Evolutionary conservation across 441 rosid genomes (phyloP), one percentile per base, ranked within the genome.

Genomic region (Jatropha multifida): DNA sequence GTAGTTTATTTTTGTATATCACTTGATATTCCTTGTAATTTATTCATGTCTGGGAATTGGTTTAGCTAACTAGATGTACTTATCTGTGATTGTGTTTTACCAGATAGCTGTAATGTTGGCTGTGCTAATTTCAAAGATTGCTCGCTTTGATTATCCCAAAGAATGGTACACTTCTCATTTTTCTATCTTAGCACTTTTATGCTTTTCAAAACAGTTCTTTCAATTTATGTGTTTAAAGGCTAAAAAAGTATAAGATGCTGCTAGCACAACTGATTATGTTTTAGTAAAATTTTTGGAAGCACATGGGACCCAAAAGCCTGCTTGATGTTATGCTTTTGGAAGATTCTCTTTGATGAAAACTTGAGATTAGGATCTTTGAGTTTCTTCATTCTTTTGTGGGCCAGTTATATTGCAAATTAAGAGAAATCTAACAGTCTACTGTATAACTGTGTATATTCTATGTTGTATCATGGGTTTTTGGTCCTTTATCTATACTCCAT

Each of bases 141-240:
- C 98, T 64, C 99, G 99, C 41, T 87, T 94, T 54, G 98, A 96
- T 87, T 96, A 94, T 88, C 99, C 98, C 42, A 89, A 86, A 81
- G 98, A 96, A 79, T 96, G 97, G 97, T 89, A 85, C 23, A 18
- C 20, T 51, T 32, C 76, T 44, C 54, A 27, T 62, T 65, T 20
- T 12, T 42, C 75, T 10, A 15, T 79, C 67, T 68, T 18, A 74
- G 40, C 52, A 54, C 42, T 8, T 42, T 61, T 63, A 26, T 75
- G 32, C 42, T 54, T 61, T 73, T 37, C 23, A 20, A 14, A 44
- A 38, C 46, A 42, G 3, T 67, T 5, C 23, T 18, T 74, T 74
- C 40, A 13, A 49, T n/a, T 49, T 49, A n/a, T 13, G 13, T 73
- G 60, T 68, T 52, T 40, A 10, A 11, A 27, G 37, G 40, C 20